A percentile compares a stretch with the other conserved stretches of the same genome.
phyloP scores from a whole-genome alignment of 2,329 filamentous ascomycete genomes.

The Penicillium sp. region DNA sequence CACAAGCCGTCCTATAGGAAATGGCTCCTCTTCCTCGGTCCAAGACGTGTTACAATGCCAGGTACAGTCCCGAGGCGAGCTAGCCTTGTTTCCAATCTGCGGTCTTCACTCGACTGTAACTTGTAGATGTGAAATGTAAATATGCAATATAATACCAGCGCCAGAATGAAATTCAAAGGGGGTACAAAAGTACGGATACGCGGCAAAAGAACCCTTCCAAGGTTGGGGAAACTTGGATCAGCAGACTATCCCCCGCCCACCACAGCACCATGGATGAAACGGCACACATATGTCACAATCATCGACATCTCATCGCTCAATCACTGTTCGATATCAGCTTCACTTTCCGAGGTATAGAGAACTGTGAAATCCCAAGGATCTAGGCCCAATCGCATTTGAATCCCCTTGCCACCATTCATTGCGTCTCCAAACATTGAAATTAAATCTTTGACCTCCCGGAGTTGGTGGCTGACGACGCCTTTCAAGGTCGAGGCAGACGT shows the following conservation, averaged over 20 bases:
- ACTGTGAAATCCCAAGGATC: neutral
- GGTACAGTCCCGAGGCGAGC: constrained; percentile 17
- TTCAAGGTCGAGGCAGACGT: neutral
- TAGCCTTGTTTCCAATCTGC: constrained; percentile 16
- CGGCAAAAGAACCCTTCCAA: neutral
- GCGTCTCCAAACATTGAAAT: neutral
- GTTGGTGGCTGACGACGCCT: constrained; percentile 6
- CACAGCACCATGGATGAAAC: constrained; percentile 2
- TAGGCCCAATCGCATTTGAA: neutral
- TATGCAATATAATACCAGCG: neutral
- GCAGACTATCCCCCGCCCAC: neutral
- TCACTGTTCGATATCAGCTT: neutral
- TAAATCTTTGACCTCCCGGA: constrained; percentile 1
- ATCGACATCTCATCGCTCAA: constrained; percentile 5
- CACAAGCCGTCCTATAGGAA: constrained; percentile 8
- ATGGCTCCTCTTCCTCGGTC: neutral
- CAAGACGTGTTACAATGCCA: constrained; percentile 13
- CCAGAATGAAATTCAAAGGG: neutral
- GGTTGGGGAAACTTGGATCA: constrained; percentile 1
- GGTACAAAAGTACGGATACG: neutral
- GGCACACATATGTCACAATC: constrained; percentile 4
- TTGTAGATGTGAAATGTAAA: neutral
- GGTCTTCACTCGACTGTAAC: neutral
- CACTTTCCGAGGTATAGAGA: neutral
- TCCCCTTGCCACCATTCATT: neutral